Conservation (phyloP, 805 yeast genomes). For the Lachancea kluyveri region DNA sequence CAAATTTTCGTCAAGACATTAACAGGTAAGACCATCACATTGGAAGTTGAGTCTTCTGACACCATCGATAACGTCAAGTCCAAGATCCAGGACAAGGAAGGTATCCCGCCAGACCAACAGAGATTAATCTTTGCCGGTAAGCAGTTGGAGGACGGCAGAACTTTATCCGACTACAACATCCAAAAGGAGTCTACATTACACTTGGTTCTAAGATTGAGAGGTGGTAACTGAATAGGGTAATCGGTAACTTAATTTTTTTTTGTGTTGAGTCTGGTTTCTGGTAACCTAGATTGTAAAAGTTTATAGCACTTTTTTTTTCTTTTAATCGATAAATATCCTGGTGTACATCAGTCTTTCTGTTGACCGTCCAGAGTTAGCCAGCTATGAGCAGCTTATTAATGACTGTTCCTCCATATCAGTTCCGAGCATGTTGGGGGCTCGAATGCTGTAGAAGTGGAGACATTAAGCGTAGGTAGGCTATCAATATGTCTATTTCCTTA, state of each 20-base stretch:
- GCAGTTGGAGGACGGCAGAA: conserved; percentile 67
- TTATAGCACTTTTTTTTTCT: too few species aligned
- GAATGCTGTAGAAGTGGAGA: too few species aligned
- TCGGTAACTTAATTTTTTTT: neutral
- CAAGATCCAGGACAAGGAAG: conserved; percentile 84
- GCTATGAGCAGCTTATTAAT: too few species aligned
- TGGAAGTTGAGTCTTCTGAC: conserved; percentile 92
- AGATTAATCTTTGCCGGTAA: conserved; percentile 68
- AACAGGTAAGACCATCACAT: conserved; percentile 95
- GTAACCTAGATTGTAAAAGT: too few species aligned
- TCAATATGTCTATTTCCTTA: too few species aligned
- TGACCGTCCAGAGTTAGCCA: too few species aligned
- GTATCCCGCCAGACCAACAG: conserved; percentile 95
- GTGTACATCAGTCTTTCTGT: too few species aligned
- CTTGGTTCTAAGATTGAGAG: conserved; percentile 68
- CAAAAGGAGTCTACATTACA: conserved; percentile 68
- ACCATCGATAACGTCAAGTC: conserved; percentile 90
- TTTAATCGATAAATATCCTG: too few species aligned
- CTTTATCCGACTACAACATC: conserved; percentile 64
- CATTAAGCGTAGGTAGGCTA: too few species aligned
- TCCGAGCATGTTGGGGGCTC: too few species aligned
- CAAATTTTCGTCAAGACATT: conserved; percentile 95
- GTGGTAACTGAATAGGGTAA: conserved; percentile 56
- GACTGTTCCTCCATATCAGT: too few species aligned
- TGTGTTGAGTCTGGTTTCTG: too few species aligned